Conservation (phyloP, 257 asterid species). For the Gardenia jasminoides region DNA sequence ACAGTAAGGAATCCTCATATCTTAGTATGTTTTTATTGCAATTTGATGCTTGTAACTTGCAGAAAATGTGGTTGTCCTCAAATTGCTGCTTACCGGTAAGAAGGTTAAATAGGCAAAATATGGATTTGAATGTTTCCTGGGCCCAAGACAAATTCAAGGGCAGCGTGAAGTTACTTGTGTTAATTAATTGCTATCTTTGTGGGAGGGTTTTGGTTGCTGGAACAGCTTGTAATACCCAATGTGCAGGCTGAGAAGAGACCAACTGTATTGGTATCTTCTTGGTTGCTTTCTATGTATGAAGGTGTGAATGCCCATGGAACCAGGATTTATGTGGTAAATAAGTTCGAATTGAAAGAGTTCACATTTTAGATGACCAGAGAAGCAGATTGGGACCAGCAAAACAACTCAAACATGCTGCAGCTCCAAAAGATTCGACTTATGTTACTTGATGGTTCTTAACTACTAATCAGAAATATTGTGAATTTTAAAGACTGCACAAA, state of each 20-base stretch:
- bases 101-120: neutral
- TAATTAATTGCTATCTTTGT: neutral
- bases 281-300: neutral
- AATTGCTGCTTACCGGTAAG: neutral
- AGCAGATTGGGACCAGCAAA: neutral
- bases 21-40: neutral
- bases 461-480: neutral
- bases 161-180: neutral
- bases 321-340: neutral
- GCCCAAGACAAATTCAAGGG: neutral
- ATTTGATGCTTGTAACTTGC: neutral
- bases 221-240: neutral
- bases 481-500: neutral
- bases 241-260: neutral
- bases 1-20: conserved; percentile 51
- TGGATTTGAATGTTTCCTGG: neutral
- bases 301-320: neutral
- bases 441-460: neutral
- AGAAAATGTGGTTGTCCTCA: neutral
- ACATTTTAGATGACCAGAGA: neutral
- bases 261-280: neutral
- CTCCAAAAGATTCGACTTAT: neutral
- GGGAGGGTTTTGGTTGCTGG: neutral
- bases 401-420: neutral
- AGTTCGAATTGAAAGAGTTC: neutral